Evolutionary conservation across 2,329 filamentous ascomycete species (phyloP).

Genomic region (Rhinocladiella similis): DNA sequence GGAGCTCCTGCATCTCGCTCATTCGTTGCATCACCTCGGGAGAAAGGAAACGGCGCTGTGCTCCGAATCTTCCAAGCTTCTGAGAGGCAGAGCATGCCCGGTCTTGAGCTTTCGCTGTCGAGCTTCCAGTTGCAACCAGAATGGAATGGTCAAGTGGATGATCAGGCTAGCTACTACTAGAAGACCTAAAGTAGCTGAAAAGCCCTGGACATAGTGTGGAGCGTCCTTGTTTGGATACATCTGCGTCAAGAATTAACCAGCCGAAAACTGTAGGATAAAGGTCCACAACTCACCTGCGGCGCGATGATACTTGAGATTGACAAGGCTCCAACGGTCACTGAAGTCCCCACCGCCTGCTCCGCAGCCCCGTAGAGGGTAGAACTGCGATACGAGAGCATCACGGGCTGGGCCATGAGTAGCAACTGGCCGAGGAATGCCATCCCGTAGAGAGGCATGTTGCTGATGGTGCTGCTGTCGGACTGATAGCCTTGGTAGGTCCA

Average conservation of each 20-base stretch:
- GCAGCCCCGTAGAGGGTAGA: slow-evolving; percentile 27
- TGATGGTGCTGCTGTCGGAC: slow-evolving; percentile 14
- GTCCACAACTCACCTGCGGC: slow-evolving; percentile 14
- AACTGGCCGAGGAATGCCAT: slow-evolving; percentile 26
- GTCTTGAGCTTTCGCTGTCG: slow-evolving; percentile 17
- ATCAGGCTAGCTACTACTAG: slow-evolving; percentile 16
- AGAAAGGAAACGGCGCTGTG: no score
- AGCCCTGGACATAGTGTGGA: slow-evolving; percentile 16
- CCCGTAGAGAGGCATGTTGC: slow-evolving; percentile 20
- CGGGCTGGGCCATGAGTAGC: slow-evolving; percentile 22
- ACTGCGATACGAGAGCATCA: slow-evolving; percentile 14
- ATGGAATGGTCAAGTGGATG: slow-evolving; percentile 14
- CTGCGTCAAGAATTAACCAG: not conserved
- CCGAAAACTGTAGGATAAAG: no score
- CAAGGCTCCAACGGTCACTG: slow-evolving; percentile 25
- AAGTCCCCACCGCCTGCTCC: slow-evolving; percentile 28
- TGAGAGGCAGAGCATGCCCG: slow-evolving; percentile 14
- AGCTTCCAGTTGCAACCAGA: slow-evolving; percentile 16
- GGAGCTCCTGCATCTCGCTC: no score
- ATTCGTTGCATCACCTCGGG: no score
- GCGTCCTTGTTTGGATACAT: slow-evolving; percentile 12
- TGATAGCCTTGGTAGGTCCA: slow-evolving; percentile 27
- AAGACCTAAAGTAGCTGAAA: slow-evolving; percentile 15
- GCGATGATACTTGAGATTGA: slow-evolving; percentile 25
- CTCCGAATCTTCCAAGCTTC: no score